Conservation (phyloP, 495 filamentous ascomycete genomes). For the Penicillium ucsense region DNA sequence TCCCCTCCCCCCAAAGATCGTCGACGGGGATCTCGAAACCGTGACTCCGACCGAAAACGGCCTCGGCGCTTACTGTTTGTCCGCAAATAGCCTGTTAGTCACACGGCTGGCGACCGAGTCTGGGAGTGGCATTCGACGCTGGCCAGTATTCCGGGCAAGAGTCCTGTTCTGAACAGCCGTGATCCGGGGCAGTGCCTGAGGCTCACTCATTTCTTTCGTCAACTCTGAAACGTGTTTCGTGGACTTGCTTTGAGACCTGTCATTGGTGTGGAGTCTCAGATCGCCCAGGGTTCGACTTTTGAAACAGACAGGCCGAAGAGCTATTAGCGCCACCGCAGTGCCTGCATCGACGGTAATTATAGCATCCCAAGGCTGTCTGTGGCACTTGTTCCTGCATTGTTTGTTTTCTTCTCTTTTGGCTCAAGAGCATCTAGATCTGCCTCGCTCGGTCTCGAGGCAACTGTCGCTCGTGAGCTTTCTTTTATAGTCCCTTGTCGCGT, state of each 20-base stretch:
- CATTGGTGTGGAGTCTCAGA: conserved; percentile 1
- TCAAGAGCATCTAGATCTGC: not conserved
- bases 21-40: too few species aligned
- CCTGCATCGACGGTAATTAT: conserved; percentile 13
- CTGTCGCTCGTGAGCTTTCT: not conserved
- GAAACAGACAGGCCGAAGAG: conserved; percentile 14
- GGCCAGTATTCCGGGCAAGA: too few species aligned
- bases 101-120: too few species aligned
- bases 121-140: too few species aligned
- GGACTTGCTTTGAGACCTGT: conserved; percentile 19
- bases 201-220: conserved; percentile 1
- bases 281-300: conserved; percentile 1
- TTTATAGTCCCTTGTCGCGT: not conserved
- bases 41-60: too few species aligned
- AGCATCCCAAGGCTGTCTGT: conserved; percentile 6
- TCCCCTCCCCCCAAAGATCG: too few species aligned
- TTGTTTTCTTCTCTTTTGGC: not conserved
- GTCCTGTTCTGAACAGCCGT: too few species aligned
- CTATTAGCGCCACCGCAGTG: not conserved
- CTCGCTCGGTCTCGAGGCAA: conserved; percentile 6
- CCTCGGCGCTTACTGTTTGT: too few species aligned
- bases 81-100: too few species aligned
- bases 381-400: conserved; percentile 4
- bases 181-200: too few species aligned
- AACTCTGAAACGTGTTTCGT: conserved; percentile 13